These are phyloP conservation scores for Salix exigua DNA, from an alignment of 345 rosid species.

Conservation along the genomic window DNA sequence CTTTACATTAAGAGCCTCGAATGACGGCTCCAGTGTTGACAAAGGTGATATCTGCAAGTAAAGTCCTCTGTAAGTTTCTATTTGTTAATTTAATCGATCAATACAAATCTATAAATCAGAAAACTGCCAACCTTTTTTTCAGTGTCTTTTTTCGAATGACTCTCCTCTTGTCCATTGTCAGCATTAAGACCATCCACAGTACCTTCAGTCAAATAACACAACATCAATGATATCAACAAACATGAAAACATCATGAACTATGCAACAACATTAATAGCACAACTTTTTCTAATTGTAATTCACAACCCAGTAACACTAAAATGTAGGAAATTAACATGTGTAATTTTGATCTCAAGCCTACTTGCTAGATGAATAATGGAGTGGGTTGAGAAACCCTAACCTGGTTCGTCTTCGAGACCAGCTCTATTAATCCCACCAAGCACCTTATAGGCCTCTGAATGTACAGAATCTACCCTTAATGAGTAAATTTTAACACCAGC, in stretches of 20 bases:
- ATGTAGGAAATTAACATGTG: too few species aligned
- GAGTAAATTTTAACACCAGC: constrained; percentile 97
- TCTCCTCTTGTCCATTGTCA: constrained; percentile 42
- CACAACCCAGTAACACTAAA: too few species aligned
- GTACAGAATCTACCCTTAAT: constrained; percentile 83
- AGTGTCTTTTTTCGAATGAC: constrained; percentile 54
- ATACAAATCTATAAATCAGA: background rate
- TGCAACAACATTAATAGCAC: background rate
- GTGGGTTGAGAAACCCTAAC: constrained; percentile 33
- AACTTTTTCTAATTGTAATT: too few species aligned
- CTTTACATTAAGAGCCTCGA: constrained; percentile 80
- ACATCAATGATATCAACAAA: constrained; percentile 15
- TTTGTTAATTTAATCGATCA: background rate
- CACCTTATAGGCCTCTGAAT: constrained; percentile 94
- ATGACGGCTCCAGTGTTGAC: constrained; percentile 76
- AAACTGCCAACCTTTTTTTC: constrained; percentile 60
- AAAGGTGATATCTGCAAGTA: constrained; percentile 78
- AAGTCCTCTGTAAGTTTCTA: constrained; percentile 21
- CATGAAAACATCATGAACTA: background rate
- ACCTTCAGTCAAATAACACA: constrained; percentile 37
- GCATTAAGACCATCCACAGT: constrained; percentile 37
- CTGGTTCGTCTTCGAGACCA: constrained; percentile 61
- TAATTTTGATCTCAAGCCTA: too few species aligned
- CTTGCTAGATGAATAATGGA: background rate
- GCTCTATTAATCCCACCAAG: constrained; percentile 90